Conservation (phyloP, 345 rosid genomes). For the Pelargonium nanum region DNA sequence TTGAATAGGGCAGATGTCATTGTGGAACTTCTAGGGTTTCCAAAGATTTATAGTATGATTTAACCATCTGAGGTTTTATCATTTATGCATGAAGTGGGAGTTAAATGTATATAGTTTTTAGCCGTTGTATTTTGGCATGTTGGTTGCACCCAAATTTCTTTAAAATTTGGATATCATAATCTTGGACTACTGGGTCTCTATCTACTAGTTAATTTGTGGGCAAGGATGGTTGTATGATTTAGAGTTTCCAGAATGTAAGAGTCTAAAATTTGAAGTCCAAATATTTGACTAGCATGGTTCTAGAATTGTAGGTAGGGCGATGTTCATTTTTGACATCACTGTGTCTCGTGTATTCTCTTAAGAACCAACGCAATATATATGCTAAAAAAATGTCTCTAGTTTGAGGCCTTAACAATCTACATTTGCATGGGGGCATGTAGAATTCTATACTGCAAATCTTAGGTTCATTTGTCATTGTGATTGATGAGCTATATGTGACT, state of each 20-base stretch:
- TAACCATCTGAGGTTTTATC: background rate
- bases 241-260: background rate
- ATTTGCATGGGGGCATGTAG: no score
- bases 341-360: no score
- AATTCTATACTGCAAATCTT: no score
- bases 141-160: background rate
- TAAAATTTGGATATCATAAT: background rate
- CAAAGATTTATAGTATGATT: background rate
- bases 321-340: no score
- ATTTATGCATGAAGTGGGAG: background rate
- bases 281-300: background rate
- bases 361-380: no score
- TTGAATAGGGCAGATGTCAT: background rate
- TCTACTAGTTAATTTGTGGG: background rate
- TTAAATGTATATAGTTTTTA: background rate
- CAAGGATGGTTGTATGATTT: background rate
- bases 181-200: background rate
- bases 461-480: no score
- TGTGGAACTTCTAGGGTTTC: background rate
- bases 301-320: no score
- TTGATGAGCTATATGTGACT: no score
- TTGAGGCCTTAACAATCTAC: no score
- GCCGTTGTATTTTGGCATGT: background rate
- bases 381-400: no score
- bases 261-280: background rate